Base-by-base conservation (phyloP, 2,329 filamentous ascomycete species). In the Ceratocystis destructans region DNA sequence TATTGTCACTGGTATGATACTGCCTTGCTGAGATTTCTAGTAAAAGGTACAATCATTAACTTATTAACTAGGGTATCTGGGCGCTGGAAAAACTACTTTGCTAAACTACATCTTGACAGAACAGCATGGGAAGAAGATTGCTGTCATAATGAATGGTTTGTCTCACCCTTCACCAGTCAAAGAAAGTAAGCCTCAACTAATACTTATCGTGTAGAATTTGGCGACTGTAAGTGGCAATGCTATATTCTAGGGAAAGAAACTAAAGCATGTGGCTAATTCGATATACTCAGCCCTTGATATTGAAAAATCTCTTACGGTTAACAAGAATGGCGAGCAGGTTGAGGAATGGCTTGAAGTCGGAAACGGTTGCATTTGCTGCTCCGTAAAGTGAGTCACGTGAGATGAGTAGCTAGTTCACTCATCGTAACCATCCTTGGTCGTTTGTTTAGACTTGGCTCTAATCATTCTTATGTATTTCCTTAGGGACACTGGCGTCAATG, bases 341-440 rank as follows among this genome's bases (percentile, higher is more conserved):
- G 87, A 94, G 73, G 91, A 96, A 79, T 99, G 95, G 89, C 84
- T 99, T 33, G 92, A 96, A 69, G 85, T 99, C 64, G 91, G 90
- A 64, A 99, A 99, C 71, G 94, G 94, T 69, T 99, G 94, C 74
- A 91, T 99, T 70, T 99, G 94, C 77, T 99, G 94, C 77, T 96
- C 91, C 2, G 92, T 97, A 71, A 99, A 96, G 86, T 92, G 79
- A 67, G 73, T 53, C n/a, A 20, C 8, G 3, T 7, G 3, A 22
- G 17, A 22, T 41, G 37, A 41, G 10, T 15, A 41, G 37, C 37
- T 15, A 12, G 37, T 41, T 41, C 37, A 15, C 37, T 41, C 48
- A 53, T 25, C 12, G 8, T 41, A 41, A 41, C 37, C 12, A 41
- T 41, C 22, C 8, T 25, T 22, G 48, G n/a, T 57, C 31, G 10